Percentiles rank a stretch among this genome's conserved stretches.
These are phyloP conservation scores for Metschnikowia vanudenii DNA, from an alignment of 805 yeast genomes.

Conservation along the genomic window DNA sequence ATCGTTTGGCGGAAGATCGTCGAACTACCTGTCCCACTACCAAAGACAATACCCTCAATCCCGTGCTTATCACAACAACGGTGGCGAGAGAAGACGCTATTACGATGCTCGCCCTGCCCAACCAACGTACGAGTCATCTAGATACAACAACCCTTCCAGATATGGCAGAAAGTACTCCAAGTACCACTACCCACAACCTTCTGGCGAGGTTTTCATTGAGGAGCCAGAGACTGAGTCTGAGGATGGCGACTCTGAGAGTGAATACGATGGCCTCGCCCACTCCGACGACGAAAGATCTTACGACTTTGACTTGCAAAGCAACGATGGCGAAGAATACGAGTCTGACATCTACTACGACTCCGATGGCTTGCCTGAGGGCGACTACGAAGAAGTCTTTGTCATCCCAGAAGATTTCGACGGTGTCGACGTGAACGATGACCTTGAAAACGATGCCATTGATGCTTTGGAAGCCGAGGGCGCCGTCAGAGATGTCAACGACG, in stretches of 20 bases:
- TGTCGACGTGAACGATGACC: constrained; percentile 38
- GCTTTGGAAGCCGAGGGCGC: constrained; percentile 31
- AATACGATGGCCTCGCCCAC: constrained; percentile 20
- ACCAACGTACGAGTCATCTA: not conserved
- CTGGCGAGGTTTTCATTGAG: constrained; percentile 38
- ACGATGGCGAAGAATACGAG: constrained; percentile 13
- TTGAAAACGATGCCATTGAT: constrained; percentile 33
- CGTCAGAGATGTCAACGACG: constrained; percentile 25
- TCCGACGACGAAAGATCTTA: constrained; percentile 24
- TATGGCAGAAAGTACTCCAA: constrained; percentile 28
- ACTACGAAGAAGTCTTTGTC: constrained; percentile 16
- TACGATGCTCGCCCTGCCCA: not conserved
- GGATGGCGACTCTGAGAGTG: constrained; percentile 23
- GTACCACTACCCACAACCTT: constrained; percentile 36
- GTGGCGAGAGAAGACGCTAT: constrained; percentile 2
- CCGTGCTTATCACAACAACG: not conserved
- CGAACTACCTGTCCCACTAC: constrained; percentile 4
- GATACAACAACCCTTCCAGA: constrained; percentile 4
- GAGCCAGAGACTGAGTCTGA: constrained; percentile 42
- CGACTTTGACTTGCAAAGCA: constrained; percentile 29
- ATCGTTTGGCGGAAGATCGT: constrained; percentile 3
- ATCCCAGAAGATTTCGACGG: constrained; percentile 31
- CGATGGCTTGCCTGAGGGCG: constrained; percentile 24
- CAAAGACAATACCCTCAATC: constrained; percentile 2
- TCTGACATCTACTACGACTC: constrained; percentile 19